phyloP scores from a whole-genome alignment of 805 yeast species.

The Schwanniomyces occidentalis region DNA sequence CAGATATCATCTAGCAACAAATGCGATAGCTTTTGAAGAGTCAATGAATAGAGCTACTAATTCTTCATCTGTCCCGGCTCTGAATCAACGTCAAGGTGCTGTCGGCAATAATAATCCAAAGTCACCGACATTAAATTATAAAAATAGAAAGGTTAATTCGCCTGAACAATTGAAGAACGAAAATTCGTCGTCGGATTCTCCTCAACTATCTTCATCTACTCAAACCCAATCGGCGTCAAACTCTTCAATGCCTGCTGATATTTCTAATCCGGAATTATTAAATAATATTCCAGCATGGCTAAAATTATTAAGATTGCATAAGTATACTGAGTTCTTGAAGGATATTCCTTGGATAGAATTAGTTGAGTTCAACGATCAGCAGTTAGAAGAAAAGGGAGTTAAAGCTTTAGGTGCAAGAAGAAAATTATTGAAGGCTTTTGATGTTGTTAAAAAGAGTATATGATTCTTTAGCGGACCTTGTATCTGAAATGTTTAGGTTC shows the following conservation, averaged over 20 bases:
- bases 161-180: constrained; percentile 1
- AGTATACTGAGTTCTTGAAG: constrained; percentile 83
- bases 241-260: constrained; percentile 44
- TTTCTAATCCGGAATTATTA: constrained; percentile 48
- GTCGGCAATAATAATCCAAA: constrained; percentile 10
- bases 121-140: constrained; percentile 11
- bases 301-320: constrained; percentile 84
- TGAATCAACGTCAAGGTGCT: constrained; percentile 4
- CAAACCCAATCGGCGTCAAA: constrained; percentile 13
- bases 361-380: constrained; percentile 66
- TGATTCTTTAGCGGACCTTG: too few relatives aligned
- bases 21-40: constrained; percentile 25
- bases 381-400: constrained; percentile 78
- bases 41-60: constrained; percentile 35
- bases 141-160: constrained; percentile 5
- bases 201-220: constrained; percentile 5
- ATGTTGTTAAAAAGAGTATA: constrained; percentile 54
- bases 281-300: constrained; percentile 90
- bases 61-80: constrained; percentile 26
- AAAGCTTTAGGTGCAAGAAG: constrained; percentile 95
- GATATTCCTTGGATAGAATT: constrained; percentile 77
- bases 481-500: too few relatives aligned
- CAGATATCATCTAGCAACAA: constrained; percentile 4
- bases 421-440: constrained; percentile 88
- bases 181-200: neutral